Conservation (phyloP, 176 grass and related monocot species). For the Triticum dicoccoides region DNA sequence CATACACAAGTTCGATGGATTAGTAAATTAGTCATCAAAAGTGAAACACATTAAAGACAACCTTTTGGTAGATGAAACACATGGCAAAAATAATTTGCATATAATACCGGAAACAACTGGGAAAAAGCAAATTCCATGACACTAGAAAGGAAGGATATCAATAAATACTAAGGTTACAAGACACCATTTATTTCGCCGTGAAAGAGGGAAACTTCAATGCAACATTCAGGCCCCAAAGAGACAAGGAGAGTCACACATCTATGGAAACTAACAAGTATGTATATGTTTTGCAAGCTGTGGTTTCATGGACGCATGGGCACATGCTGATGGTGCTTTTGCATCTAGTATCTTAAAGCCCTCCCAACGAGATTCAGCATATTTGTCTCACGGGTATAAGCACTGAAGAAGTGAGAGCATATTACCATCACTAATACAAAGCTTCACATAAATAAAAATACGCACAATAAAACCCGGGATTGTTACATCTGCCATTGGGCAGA, state of each 20-base stretch:
- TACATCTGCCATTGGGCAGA: neutral
- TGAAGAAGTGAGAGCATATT: neutral
- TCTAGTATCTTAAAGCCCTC: neutral
- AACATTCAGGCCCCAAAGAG: conserved; percentile 12
- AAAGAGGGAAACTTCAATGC: conserved; percentile 1
- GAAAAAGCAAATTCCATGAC: neutral
- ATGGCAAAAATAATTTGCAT: neutral
- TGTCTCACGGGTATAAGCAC: neutral
- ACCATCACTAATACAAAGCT: neutral
- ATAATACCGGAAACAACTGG: neutral
- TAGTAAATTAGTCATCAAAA: conserved; percentile 4
- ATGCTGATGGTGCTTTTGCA: neutral
- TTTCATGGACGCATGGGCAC: neutral
- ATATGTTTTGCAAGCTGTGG: neutral
- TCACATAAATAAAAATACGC: neutral
- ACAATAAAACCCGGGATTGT: neutral
- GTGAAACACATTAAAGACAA: conserved; percentile 2
- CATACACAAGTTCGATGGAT: conserved; percentile 17
- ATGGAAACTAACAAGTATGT: neutral
- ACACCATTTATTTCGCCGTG: neutral
- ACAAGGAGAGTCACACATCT: neutral
- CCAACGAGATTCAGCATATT: neutral
- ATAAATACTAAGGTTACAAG: neutral
- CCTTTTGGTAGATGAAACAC: neutral
- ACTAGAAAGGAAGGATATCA: conserved; percentile 1